Base-by-base conservation (phyloP, 106 monocot genomes). In the Allium sativum region DNA sequence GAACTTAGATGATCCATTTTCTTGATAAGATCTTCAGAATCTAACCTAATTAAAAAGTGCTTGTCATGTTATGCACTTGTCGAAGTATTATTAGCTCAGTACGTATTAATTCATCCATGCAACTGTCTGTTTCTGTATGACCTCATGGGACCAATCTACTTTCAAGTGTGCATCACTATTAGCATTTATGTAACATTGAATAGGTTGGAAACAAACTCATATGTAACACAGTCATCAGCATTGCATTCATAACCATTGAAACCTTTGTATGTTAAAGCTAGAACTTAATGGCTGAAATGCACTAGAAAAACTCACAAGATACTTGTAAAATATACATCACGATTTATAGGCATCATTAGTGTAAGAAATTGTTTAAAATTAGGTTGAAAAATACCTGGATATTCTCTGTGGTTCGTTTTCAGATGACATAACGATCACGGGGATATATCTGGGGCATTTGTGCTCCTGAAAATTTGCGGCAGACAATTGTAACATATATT, bases 331-430 rank as follows among this genome's bases (percentile, higher is more conserved):
- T 10, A 53, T 9, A n/a, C n/a, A n/a, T n/a, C n/a, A n/a, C n/a
- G n/a, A n/a, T n/a, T n/a, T n/a, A n/a, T n/a, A n/a, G 53, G 7
- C 14, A 12, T 0, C 15, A 53, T 1, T 53, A 0, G 18, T 56
- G 6, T 0, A 22, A 21, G 10, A 56, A 21, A n/a, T n/a, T n/a
- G n/a, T n/a, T n/a, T n/a, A n/a, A n/a, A n/a, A n/a, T n/a, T 9
- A 0, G 10, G 1, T 7, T 57, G 14, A 57, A 57, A 57, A 48
- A 45, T 13, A 87, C 92, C 93, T 88, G 79, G 51, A 85, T 45
- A 93, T 88, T 71, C 93, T 82, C 68, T 85, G 93, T 5, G 84
- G 82, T 50, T 93, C 84, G 42, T 93, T 77, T 47, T 93, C 93
- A 12, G 93, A 93, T 22, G 93, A 93, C 93, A 93, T 88, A 46